Evolutionary conservation across 2,329 filamentous ascomycete genomes (phyloP).

Genomic region (Ploettnerulaceae sp.): DNA sequence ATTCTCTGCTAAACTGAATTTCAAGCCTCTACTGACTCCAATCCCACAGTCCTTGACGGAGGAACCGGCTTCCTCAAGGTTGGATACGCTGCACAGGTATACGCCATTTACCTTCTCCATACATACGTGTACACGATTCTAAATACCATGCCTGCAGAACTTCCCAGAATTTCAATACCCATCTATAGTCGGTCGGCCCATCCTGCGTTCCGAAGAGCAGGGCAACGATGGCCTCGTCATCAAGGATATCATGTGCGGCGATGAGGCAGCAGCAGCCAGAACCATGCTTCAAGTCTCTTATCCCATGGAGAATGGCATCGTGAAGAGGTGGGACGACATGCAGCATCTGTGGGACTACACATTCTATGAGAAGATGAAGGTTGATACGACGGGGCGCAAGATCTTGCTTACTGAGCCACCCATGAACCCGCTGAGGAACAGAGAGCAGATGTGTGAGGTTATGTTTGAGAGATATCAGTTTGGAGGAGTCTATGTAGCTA

Average conservation of each 20-base stretch:
- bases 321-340: conserved; percentile 99
- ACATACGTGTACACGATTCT: conserved; percentile 2
- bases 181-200: conserved; percentile 95
- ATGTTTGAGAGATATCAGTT: conserved; percentile 99
- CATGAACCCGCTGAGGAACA: conserved; percentile 95
- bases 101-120: conserved; percentile 25
- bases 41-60: conserved; percentile 83
- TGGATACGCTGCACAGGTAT: conserved; percentile 87
- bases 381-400: conserved; percentile 88
- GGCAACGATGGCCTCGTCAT: conserved; percentile 62
- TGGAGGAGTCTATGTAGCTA: conserved; percentile 94
- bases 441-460: conserved; percentile 97
- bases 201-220: conserved; percentile 90
- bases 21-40: conserved; percentile 19
- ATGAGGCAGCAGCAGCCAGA: conserved; percentile 91
- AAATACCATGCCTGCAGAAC: conserved; percentile 54
- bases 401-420: conserved; percentile 96
- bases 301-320: conserved; percentile 99
- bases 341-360: conserved; percentile 99
- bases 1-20: not conserved
- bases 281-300: conserved; percentile 99
- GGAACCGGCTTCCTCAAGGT: conserved; percentile 99
- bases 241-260: conserved; percentile 99
- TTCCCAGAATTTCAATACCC: conserved; percentile 99
- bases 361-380: conserved; percentile 93